Evolutionary conservation across 208 protist genomes (phyloP), one percentile per base, ranked within the genome.

Genomic region (Hexamita inflata): DNA sequence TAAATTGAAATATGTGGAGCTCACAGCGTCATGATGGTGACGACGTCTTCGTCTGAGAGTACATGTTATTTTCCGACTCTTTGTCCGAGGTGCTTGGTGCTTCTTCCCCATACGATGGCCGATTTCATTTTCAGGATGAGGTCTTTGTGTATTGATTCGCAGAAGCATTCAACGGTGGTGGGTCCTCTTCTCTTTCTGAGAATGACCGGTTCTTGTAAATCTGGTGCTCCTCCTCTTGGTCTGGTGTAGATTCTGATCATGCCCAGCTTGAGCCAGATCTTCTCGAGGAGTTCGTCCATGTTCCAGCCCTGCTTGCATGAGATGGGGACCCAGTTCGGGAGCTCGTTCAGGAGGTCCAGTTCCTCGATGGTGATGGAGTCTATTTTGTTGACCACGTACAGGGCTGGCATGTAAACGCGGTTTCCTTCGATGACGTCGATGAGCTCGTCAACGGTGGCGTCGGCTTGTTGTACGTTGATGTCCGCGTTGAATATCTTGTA

Each of bases 21-120:
- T n/a, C n/a, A n/a, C n/a, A n/a, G 93, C 82, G 96, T 96, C 34
- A 98, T 88, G 59, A 98, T 91, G 81, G 97, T 94, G 45, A 98
- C 87, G 65, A 98, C 90, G 85, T 98, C 95, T 78, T 98, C 95
- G 81, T 98, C 95, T 0, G 91, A 83, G 2, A 98, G 84, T 41
- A 90, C 61, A 82, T 98, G 95, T 39, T 94, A 91, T 79, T 92
- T 95, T 40, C 94, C 94, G 4, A 94, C 89, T 75, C 86, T 88
- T 83, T 96, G 92, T 40, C 94, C 94, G 78, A 93, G 89, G 77
- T 96, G 90, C 86, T 97, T 97, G 38, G 95, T 94, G 49, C 88
- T 93, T 29, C 84, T 81, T n/a, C 95, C 95, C 94, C 95, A 98
- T 58, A 98, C 94, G 81, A 91, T 88, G 45, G 94, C 96, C 80